phyloP scores from a whole-genome alignment of 805 yeast genomes.

The Candida succiphila region DNA sequence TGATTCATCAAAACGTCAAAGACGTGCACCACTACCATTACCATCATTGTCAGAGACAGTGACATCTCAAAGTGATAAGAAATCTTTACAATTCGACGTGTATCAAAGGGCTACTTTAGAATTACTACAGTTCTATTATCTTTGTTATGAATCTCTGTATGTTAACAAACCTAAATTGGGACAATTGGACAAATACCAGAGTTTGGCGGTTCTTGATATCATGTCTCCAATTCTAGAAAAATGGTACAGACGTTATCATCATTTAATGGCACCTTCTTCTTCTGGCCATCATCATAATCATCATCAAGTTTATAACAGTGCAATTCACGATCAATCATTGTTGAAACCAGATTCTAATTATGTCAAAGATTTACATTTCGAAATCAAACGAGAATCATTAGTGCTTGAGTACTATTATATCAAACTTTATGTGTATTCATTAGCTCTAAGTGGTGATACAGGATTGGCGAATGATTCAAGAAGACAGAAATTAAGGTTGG shows the following conservation, averaged over 20 bases:
- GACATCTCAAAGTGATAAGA: conserved; percentile 4
- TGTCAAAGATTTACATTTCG: conserved; percentile 26
- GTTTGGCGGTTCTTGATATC: conserved; percentile 60
- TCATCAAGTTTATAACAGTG: conserved; percentile 11
- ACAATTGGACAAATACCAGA: conserved; percentile 46
- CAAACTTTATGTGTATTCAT: conserved; percentile 71
- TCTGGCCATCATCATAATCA: conserved; percentile 20
- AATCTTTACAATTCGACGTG: conserved; percentile 40
- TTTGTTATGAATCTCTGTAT: conserved; percentile 79
- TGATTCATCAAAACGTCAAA: neutral
- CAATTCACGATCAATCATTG: conserved; percentile 11
- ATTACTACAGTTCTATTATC: conserved; percentile 62
- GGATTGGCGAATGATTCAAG: conserved; percentile 1
- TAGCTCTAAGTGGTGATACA: conserved; percentile 53
- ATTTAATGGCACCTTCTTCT: conserved; percentile 40
- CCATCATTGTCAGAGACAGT: conserved; percentile 2
- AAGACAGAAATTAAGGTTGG: conserved; percentile 33
- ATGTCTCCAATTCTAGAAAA: conserved; percentile 67
- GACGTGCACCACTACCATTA: too few relatives aligned
- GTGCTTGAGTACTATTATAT: conserved; percentile 81
- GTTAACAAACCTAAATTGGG: conserved; percentile 50
- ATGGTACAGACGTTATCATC: conserved; percentile 63
- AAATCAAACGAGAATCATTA: conserved; percentile 58
- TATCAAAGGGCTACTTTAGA: conserved; percentile 74
- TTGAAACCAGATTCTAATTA: conserved; percentile 25